phyloP scores from a whole-genome alignment of 345 rosid genomes.

The Hibiscus trionum region DNA sequence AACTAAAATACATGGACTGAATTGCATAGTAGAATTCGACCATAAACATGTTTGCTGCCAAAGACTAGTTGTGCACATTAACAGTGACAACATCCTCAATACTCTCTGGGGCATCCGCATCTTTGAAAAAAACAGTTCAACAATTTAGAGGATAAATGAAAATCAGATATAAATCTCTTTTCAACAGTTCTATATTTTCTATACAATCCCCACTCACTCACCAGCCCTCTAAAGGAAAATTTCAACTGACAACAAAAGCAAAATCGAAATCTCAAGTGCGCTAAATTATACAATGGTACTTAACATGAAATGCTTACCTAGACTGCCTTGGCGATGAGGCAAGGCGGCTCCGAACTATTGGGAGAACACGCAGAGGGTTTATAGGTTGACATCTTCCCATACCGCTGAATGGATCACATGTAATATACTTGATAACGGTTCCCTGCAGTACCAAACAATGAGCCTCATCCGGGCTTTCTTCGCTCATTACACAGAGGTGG shows the following conservation, averaged over 20 bases:
- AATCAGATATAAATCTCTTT: neutral
- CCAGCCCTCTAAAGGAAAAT: neutral
- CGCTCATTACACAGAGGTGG: neutral
- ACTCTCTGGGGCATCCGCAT: slow-evolving; percentile 1
- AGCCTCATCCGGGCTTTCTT: neutral
- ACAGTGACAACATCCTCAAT: slow-evolving; percentile 7
- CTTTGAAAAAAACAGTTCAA: slow-evolving; percentile 5
- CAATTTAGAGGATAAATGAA: neutral
- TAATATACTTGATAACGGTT: neutral
- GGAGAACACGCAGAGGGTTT: neutral
- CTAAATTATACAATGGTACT: slow-evolving; percentile 23
- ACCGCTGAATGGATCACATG: neutral
- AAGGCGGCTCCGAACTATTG: neutral
- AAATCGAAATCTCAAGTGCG: neutral
- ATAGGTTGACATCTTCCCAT: slow-evolving; percentile 2
- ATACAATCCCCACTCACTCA: neutral
- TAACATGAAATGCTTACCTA: slow-evolving; percentile 11
- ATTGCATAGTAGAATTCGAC: too few relatives aligned
- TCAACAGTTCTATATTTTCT: neutral
- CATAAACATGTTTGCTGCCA: too few relatives aligned
- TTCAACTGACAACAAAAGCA: neutral
- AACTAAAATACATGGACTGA: too few relatives aligned
- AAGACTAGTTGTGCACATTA: too few relatives aligned
- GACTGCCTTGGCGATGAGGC: neutral
- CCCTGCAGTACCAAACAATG: neutral